Base-by-base conservation (phyloP, 331 rosid genomes). In the Saraca asoca region DNA sequence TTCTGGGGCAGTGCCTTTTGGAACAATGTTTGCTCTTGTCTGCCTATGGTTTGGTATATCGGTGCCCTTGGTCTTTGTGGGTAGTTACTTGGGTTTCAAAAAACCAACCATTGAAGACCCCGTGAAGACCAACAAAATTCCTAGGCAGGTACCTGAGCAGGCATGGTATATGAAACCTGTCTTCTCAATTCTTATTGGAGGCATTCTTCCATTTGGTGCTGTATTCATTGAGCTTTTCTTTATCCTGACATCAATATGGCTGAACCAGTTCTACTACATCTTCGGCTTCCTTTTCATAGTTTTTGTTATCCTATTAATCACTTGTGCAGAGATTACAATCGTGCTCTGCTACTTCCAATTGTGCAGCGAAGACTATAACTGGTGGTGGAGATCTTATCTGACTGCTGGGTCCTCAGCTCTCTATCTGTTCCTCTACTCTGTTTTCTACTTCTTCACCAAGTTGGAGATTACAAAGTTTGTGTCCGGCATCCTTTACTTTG, bases 351-450 rank as follows among this genome's bases (percentile, higher is more conserved):
- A 94, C 89, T 94, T 94, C 91, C 99, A 94, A 79, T 68, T 90
- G 79, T 94, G 99, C 87, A 88, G 99, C 70, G 99, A 94, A 76
- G 99, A 94, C 79, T 94, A 94, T 84, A 74, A 90, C 68, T 94
- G 99, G 99, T 94, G 95, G 97, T 94, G 99, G 99, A 88, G 99
- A 76, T 83, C 99, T 4, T 94, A 94, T 80, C 91, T 94, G 66
- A 94, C 99, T 4, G 97, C 99, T 0, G 99, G 99, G 35, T 94
- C 99, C 34, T 94, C 99, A 20, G 99, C 99, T 8, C 77, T 94
- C 31, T 94, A 94, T 84, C 99, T 94, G 43, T 91, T 94, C 78
- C 85, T 94, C 54, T 94, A 94, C 86, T 94, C 99, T 2, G 76
- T 79, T 51, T 94, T 94, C 92, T 94, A 94, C 90, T 90, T 90